These are phyloP conservation scores for Platismatia glauca DNA, from an alignment of 495 filamentous ascomycete genomes.

Conservation along the genomic window DNA sequence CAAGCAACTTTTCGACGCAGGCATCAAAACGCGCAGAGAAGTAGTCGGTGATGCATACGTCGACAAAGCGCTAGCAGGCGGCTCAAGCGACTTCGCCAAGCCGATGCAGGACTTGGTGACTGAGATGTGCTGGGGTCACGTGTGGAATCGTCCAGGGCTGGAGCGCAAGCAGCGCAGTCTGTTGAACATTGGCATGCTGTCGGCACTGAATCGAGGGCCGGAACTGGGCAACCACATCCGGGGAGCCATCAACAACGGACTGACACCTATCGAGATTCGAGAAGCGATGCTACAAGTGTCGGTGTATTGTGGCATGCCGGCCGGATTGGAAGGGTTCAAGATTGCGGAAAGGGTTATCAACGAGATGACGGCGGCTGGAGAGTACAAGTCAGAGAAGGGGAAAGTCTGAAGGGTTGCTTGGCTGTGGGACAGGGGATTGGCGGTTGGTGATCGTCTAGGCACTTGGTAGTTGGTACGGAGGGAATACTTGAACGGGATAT, in stretches of 20 bases:
- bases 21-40: neutral
- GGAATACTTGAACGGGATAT: too few species aligned
- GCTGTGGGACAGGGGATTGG: neutral
- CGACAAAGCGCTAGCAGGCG: constrained; percentile 35
- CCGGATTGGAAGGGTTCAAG: constrained; percentile 45
- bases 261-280: constrained; percentile 44
- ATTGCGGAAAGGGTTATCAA: constrained; percentile 27
- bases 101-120: constrained; percentile 47
- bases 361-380: constrained; percentile 14
- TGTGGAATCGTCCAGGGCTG: constrained; percentile 47
- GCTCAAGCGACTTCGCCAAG: constrained; percentile 36
- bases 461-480: too few species aligned
- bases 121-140: constrained; percentile 46
- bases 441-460: too few species aligned
- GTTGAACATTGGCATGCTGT: constrained; percentile 48
- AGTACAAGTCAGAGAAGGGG: neutral
- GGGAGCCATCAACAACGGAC: constrained; percentile 47
- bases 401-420: neutral
- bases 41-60: constrained; percentile 40
- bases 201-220: constrained; percentile 41
- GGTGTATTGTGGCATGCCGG: constrained; percentile 48
- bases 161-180: constrained; percentile 45
- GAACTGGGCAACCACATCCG: constrained; percentile 46
- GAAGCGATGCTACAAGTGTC: constrained; percentile 47
- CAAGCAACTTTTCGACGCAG: neutral